phyloP scores from a whole-genome alignment of 352 stramenopile genomes.

The Phytopythium chamaehyphon region DNA sequence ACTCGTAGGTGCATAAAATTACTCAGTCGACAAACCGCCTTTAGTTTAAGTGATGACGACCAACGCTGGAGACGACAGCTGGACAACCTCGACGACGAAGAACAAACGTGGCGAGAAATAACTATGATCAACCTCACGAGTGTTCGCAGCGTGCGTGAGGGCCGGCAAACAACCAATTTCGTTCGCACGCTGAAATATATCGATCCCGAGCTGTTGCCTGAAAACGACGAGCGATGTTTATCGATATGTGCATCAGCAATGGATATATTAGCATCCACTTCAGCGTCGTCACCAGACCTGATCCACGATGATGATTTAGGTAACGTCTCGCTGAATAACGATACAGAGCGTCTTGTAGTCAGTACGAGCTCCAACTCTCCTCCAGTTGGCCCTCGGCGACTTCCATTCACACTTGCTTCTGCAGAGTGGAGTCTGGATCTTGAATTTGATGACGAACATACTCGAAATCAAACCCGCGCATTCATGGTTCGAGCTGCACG shows the following conservation, averaged over 20 bases:
- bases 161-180: conserved; percentile 75
- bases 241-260: conserved; percentile 37
- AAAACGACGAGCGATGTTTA: conserved; percentile 64
- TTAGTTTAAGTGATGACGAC: neutral
- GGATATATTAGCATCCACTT: neutral
- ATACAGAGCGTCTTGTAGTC: conserved; percentile 6
- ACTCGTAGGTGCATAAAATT: neutral
- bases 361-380: conserved; percentile 2
- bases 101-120: neutral
- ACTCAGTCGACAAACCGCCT: too few species aligned
- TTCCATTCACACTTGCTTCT: conserved; percentile 1
- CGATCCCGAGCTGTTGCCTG: conserved; percentile 28
- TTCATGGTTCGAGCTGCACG: conserved; percentile 62
- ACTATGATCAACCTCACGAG: conserved; percentile 34
- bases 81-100: neutral
- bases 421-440: conserved; percentile 52
- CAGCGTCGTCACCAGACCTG: neutral
- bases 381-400: too few species aligned
- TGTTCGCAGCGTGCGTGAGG: conserved; percentile 56
- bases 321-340: conserved; percentile 2
- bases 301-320: neutral
- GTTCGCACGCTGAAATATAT: conserved; percentile 84
- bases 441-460: conserved; percentile 57
- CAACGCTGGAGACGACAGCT: neutral
- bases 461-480: conserved; percentile 40